phyloP scores from a whole-genome alignment of 2,329 filamentous ascomycete species.

The Arthrinium phaeospermum region DNA sequence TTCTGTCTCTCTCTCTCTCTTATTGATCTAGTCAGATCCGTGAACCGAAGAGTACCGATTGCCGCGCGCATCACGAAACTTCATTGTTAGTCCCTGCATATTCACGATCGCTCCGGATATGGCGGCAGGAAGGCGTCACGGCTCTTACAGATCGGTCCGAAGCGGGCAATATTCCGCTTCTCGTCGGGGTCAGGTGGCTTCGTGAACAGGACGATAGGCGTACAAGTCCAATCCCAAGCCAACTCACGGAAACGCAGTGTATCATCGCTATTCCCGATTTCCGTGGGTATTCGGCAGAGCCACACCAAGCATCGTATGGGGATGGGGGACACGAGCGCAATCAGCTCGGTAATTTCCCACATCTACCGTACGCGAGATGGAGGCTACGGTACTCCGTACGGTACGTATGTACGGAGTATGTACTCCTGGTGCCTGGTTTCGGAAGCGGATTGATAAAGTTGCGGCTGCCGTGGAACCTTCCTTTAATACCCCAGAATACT shows the following conservation, averaged over 20 bases:
- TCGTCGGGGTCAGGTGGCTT: neutral
- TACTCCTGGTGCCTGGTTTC: neutral
- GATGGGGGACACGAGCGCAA: neutral
- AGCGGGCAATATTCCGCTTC: neutral
- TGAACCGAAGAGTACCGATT: neutral
- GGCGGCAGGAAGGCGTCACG: neutral
- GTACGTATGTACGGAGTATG: neutral
- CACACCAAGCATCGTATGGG: neutral
- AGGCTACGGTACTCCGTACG: neutral
- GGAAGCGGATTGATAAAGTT: neutral
- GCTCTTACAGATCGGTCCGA: neutral
- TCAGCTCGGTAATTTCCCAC: neutral
- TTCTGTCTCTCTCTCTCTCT: neutral
- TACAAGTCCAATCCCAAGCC: neutral
- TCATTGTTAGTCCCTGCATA: neutral
- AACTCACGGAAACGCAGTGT: neutral
- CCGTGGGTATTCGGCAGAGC: neutral
- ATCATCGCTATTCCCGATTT: neutral
- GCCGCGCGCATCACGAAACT: neutral
- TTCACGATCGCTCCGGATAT: neutral
- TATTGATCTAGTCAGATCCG: neutral
- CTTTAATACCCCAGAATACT: neutral
- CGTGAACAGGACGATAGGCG: neutral
- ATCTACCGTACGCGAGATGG: neutral
- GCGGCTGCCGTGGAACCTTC: neutral